Evolutionary conservation across 768 basidiomycete species (phyloP).

Genomic region (Goffeauzyma gilvescens): DNA sequence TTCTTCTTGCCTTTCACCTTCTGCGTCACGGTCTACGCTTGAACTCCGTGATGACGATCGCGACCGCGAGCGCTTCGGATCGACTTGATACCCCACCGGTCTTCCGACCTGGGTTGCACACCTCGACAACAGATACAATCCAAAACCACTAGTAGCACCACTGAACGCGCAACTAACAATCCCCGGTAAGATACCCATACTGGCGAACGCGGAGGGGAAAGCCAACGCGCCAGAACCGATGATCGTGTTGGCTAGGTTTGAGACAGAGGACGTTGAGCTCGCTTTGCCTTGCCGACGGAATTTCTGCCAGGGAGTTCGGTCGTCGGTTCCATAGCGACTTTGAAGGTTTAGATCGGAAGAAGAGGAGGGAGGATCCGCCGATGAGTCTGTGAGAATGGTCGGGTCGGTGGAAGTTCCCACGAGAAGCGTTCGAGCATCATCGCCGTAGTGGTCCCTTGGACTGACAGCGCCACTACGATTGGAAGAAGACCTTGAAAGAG

Average conservation of each 20-base stretch:
- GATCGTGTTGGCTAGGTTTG: slow-evolving; percentile 57
- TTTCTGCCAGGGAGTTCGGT: slow-evolving; percentile 3
- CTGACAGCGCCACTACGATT: neutral
- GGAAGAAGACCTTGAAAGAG: too few species aligned
- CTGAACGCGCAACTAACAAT: slow-evolving; percentile 71
- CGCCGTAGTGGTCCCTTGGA: neutral
- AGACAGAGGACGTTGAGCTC: neutral
- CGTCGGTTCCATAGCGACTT: too few species aligned
- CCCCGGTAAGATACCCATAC: slow-evolving; percentile 74
- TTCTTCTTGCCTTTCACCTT: neutral
- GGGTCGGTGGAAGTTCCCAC: too few species aligned
- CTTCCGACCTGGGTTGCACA: slow-evolving; percentile 51
- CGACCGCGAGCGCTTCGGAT: too few species aligned
- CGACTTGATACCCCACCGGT: neutral
- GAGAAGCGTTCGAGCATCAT: neutral
- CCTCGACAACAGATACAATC: slow-evolving; percentile 67
- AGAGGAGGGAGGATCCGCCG: too few species aligned
- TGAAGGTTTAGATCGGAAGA: too few species aligned
- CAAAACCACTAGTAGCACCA: slow-evolving; percentile 56
- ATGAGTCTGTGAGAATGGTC: too few species aligned
- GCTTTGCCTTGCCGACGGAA: slow-evolving; percentile 3
- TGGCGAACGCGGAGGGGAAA: slow-evolving; percentile 43
- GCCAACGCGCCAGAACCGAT: slow-evolving; percentile 57
- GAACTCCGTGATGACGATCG: neutral
- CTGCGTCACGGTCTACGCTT: neutral